Conservation (phyloP, 2,329 filamentous ascomycete genomes). For the Pseudogymnoascus sp. region DNA sequence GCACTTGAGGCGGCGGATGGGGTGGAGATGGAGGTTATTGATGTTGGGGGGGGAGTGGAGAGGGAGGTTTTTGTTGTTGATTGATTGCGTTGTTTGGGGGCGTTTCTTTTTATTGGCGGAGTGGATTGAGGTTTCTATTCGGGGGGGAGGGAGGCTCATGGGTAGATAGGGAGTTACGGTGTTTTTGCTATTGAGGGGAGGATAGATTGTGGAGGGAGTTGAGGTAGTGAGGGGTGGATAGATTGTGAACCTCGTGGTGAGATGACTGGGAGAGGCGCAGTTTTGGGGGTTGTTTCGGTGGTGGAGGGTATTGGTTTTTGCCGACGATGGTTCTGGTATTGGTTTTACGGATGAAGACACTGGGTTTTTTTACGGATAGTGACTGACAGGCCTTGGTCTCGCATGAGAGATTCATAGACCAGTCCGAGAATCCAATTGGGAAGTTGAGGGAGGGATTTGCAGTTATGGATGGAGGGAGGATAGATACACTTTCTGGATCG, state of each 20-base stretch:
- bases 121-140: no score
- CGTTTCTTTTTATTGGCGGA: background rate
- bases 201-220: background rate
- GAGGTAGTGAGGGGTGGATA: background rate
- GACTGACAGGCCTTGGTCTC: no score
- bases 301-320: background rate
- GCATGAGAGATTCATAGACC: no score
- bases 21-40: slow-evolving; percentile 7
- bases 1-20: slow-evolving; percentile 24
- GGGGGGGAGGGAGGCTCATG: no score
- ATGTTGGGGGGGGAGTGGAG: background rate
- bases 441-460: no score
- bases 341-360: no score
- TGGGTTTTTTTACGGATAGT: no score
- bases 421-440: no score
- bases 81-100: background rate
- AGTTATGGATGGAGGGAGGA: no score
- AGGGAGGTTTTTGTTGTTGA: background rate
- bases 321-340: no score
- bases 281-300: background rate
- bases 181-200: background rate
- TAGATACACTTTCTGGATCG: no score
- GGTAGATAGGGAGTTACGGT: background rate
- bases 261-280: background rate
- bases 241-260: background rate